Conservation (phyloP, 768 basidiomycete species). For the Hericium coralloides region DNA sequence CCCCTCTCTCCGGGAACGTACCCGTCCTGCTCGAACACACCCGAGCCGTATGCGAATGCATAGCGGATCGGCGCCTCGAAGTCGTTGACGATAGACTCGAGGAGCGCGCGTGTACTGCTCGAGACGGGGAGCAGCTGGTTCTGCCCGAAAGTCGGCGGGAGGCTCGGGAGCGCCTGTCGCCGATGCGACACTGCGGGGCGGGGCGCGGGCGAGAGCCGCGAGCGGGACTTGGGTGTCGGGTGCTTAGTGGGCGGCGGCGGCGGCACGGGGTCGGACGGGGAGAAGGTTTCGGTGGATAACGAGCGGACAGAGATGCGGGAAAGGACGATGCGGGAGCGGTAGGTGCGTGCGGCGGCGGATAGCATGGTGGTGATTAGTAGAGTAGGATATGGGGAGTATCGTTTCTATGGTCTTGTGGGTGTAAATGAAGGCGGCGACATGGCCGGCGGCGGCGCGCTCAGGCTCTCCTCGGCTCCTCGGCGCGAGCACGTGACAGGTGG, state of each 20-base stretch:
- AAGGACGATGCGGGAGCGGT: constrained; percentile 4
- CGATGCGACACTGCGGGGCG: constrained; percentile 23
- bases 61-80: constrained; percentile 92
- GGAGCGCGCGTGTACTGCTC: constrained; percentile 67
- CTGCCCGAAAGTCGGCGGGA: constrained; percentile 67
- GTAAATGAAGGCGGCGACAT: not conserved
- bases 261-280: constrained; percentile 7
- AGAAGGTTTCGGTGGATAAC: constrained; percentile 9
- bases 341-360: not conserved
- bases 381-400: not conserved
- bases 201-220: constrained; percentile 35
- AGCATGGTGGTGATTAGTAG: constrained; percentile 8
- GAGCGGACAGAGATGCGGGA: constrained; percentile 2
- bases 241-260: constrained; percentile 23
- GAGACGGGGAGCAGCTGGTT: constrained; percentile 79
- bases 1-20: constrained; percentile 34
- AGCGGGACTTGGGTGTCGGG: constrained; percentile 20
- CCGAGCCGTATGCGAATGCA: constrained; percentile 96
- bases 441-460: too few relatives aligned
- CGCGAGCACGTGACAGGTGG: not conserved
- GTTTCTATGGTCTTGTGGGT: not conserved
- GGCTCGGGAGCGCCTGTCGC: constrained; percentile 34
- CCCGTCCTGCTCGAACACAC: constrained; percentile 90
- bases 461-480: not conserved
- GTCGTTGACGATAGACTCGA: constrained; percentile 69